A percentile compares a stretch with the other conserved stretches of the same genome.
Evolutionary conservation across 306 rosid species (phyloP).

Genomic region (Pyrus bretschneideri): DNA sequence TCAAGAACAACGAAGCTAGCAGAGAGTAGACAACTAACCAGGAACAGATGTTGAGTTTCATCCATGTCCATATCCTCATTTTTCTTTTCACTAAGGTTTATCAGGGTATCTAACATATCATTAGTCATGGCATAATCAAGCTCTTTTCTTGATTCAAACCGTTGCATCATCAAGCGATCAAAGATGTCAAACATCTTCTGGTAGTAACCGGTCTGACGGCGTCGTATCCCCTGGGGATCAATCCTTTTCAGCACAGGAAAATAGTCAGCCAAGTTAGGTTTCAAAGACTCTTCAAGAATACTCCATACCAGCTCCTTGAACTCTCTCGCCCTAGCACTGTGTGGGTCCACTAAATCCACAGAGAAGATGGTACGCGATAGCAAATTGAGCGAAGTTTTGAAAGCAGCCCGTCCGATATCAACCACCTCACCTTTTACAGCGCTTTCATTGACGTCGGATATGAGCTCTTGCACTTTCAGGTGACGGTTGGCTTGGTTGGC

Average conservation of each 20-base stretch:
- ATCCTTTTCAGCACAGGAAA: slow-evolving; percentile 13
- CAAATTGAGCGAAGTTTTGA: slow-evolving; percentile 7
- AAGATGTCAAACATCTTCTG: neutral
- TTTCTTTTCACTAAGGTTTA: neutral
- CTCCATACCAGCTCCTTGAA: neutral
- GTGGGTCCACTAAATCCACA: neutral
- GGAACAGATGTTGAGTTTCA: neutral
- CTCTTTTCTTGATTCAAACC: neutral
- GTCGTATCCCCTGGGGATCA: slow-evolving; percentile 9
- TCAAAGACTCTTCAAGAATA: neutral
- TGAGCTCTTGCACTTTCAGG: slow-evolving; percentile 8
- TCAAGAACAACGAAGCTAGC: neutral
- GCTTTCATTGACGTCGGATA: neutral
- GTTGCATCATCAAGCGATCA: neutral
- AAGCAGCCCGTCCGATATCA: slow-evolving; percentile 15
- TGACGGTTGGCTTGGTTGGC: neutral
- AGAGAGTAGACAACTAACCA: neutral
- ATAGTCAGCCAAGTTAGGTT: slow-evolving; percentile 11
- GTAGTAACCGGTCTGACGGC: neutral
- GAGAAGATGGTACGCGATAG: slow-evolving; percentile 13
- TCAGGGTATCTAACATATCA: neutral
- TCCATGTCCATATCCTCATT: neutral
- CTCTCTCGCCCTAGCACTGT: slow-evolving; percentile 7
- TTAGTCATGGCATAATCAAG: neutral
- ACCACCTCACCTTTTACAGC: slow-evolving; percentile 8